phyloP scores from a whole-genome alignment of 176 grass and related monocot genomes.

The Eragrostis nindensis region DNA sequence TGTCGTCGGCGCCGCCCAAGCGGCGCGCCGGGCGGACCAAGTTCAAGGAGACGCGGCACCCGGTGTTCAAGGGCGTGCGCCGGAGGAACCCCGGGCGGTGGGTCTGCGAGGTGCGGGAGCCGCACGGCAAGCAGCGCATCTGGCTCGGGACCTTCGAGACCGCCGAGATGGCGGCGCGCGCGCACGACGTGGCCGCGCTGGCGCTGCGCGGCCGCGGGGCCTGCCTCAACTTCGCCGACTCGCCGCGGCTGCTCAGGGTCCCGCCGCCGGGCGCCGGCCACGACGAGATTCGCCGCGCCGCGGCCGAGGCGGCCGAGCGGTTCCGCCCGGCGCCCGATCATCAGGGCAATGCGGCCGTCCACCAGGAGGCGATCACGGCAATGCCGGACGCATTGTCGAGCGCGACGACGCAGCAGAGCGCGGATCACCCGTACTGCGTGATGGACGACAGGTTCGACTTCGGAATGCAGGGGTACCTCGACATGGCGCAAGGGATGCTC shows the following conservation, averaged over 20 bases:
- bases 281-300: conserved; percentile 63
- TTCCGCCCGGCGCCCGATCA: conserved; percentile 40
- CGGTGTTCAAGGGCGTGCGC: conserved; percentile 90
- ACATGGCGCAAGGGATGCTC: conserved; percentile 92
- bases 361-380: neutral
- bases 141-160: conserved; percentile 94
- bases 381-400: neutral
- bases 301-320: conserved; percentile 54
- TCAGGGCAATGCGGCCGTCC: conserved; percentile 15
- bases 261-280: conserved; percentile 48
- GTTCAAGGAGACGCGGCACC: conserved; percentile 95
- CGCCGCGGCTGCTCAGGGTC: conserved; percentile 50
- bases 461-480: conserved; percentile 85
- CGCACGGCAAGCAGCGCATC: conserved; percentile 81
- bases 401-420: neutral
- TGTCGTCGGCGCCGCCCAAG: conserved; percentile 83
- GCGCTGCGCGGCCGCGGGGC: conserved; percentile 71
- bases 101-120: conserved; percentile 97
- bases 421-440: neutral
- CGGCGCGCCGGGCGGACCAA: conserved; percentile 83
- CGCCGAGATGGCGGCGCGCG: conserved; percentile 91
- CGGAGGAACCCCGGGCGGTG: conserved; percentile 73
- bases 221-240: conserved; percentile 97
- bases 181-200: conserved; percentile 87
- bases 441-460: conserved; percentile 64